Evolutionary conservation across 2,329 filamentous ascomycete genomes (phyloP).

Genomic region (Pyricularia sp.): DNA sequence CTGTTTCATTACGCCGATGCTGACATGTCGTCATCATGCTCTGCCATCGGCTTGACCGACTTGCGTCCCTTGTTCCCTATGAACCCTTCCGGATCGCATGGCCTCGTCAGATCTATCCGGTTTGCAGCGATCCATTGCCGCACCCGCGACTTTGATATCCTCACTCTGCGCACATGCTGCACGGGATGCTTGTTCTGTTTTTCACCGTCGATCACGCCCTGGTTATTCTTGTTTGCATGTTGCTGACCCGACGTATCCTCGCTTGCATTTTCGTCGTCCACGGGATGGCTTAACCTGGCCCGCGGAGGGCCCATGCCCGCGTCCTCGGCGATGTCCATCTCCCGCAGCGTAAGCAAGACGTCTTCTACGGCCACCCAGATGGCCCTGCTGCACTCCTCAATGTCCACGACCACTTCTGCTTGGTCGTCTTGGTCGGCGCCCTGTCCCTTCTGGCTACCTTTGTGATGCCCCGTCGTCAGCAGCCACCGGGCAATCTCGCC

Average conservation of each 20-base stretch:
- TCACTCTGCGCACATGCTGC: constrained; percentile 33
- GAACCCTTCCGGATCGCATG: constrained; percentile 70
- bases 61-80: constrained; percentile 32
- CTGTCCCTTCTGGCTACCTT: constrained; percentile 3
- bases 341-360: constrained; percentile 65
- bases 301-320: constrained; percentile 37
- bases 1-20: neutral
- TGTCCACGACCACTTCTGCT: constrained; percentile 44
- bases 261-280: constrained; percentile 7
- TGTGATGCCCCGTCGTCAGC: constrained; percentile 30
- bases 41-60: neutral
- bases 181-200: constrained; percentile 18
- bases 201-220: constrained; percentile 7
- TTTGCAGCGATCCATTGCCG: constrained; percentile 58
- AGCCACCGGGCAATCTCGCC: constrained; percentile 71
- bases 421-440: neutral
- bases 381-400: constrained; percentile 62
- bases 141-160: constrained; percentile 45
- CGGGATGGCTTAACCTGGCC: constrained; percentile 12
- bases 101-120: constrained; percentile 51
- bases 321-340: constrained; percentile 66
- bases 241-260: constrained; percentile 1
- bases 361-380: constrained; percentile 85
- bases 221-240: constrained; percentile 10
- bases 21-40: constrained; percentile 16